Percentiles rank a stretch among this genome's conserved stretches.
These are phyloP conservation scores for Pseudohyphozyma bogoriensis DNA, from an alignment of 768 basidiomycete species.

Conservation along the genomic window DNA sequence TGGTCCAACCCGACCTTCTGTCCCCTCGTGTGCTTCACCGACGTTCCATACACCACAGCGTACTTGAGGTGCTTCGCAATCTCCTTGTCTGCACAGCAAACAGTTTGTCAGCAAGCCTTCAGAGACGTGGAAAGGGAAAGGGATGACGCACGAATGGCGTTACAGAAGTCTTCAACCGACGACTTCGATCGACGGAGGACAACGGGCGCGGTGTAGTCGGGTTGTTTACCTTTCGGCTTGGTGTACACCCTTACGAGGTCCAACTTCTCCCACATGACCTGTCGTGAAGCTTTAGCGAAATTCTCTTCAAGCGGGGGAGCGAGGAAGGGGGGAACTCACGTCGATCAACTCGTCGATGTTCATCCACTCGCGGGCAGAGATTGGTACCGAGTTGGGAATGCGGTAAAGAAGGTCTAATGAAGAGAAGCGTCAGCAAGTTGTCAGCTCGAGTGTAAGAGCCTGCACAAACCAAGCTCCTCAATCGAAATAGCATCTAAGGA, in stretches of 20 bases:
- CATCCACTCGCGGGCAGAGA: slow-evolving; percentile 88
- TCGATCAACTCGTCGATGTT: slow-evolving; percentile 91
- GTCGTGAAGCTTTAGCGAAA: not conserved
- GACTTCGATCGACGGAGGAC: slow-evolving; percentile 49
- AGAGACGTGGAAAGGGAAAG: not conserved
- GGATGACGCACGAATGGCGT: slow-evolving; percentile 65
- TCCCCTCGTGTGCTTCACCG: slow-evolving; percentile 92
- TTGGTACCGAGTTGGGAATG: slow-evolving; percentile 89
- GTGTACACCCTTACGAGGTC: slow-evolving; percentile 90
- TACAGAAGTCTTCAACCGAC: slow-evolving; percentile 70
- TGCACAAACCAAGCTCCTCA: slow-evolving; percentile 79
- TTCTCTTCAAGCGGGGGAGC: not conserved
- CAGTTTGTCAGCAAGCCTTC: not conserved
- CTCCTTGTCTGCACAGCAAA: slow-evolving; percentile 7
- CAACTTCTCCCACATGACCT: slow-evolving; percentile 82
- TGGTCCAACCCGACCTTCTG: slow-evolving; percentile 91
- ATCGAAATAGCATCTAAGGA: slow-evolving; percentile 93
- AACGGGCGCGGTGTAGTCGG: slow-evolving; percentile 84
- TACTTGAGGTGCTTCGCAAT: slow-evolving; percentile 97
- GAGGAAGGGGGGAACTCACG: not conserved
- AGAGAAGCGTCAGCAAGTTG: slow-evolving; percentile 5
- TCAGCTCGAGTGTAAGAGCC: slow-evolving; percentile 36
- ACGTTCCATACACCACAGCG: slow-evolving; percentile 91
- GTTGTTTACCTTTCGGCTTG: slow-evolving; percentile 79
- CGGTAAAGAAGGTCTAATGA: slow-evolving; percentile 53